Conservation (phyloP, 73 alveolate species). For the Stentor coeruleus region DNA sequence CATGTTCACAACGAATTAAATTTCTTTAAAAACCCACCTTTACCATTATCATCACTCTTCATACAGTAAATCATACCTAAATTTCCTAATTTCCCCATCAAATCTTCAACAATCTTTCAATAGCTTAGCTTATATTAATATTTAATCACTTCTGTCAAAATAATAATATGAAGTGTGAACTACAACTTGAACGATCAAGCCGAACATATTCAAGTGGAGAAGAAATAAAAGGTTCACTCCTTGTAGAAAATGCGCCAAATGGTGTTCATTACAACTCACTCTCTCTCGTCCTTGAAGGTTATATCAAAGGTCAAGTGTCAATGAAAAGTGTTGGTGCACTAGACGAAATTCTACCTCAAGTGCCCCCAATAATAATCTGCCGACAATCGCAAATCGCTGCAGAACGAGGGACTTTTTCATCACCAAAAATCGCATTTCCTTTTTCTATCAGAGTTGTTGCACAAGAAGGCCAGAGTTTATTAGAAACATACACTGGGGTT, state of each 20-base stretch:
- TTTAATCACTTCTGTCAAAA: too few relatives aligned
- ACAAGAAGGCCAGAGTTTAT: neutral
- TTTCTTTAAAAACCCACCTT: too few relatives aligned
- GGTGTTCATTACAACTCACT: neutral
- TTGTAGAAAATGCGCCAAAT: neutral
- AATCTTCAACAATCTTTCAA: too few relatives aligned
- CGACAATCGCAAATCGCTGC: neutral
- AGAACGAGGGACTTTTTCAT: constrained; percentile 18
- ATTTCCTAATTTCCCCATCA: too few relatives aligned
- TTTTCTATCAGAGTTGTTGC: neutral
- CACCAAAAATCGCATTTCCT: neutral
- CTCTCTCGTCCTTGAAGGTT: neutral
- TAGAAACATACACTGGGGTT: constrained; percentile 16
- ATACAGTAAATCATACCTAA: too few relatives aligned
- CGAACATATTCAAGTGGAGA: neutral
- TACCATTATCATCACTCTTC: too few relatives aligned
- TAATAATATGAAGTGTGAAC: constrained; percentile 17
- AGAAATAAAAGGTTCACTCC: constrained; percentile 8
- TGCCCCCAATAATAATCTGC: constrained; percentile 3
- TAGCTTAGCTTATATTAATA: too few relatives aligned
- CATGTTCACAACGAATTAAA: too few relatives aligned
- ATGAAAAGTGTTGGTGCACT: constrained; percentile 22
- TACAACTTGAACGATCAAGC: neutral
- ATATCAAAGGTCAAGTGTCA: constrained; percentile 11
- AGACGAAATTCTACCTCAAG: constrained; percentile 15